Conservation (phyloP, 768 basidiomycete species). For the Amanita muscaria region DNA sequence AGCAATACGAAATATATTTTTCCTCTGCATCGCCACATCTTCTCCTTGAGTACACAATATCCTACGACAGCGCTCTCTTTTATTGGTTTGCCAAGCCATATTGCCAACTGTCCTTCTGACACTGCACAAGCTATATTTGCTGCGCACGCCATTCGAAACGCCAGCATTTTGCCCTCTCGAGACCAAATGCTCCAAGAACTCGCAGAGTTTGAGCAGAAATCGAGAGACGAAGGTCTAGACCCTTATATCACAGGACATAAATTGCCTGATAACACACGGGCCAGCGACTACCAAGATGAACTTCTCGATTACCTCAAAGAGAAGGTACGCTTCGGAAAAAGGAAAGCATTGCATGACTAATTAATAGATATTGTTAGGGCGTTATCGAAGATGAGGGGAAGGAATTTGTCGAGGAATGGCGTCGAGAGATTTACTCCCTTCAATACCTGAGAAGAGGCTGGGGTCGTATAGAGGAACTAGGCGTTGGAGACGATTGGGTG, state of each 20-base stretch:
- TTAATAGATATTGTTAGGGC: slow-evolving; percentile 17
- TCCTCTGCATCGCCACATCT: slow-evolving; percentile 44
- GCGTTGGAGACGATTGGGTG: slow-evolving; percentile 33
- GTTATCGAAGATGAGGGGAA: slow-evolving; percentile 33
- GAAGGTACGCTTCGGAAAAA: slow-evolving; percentile 13
- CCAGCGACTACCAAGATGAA: slow-evolving; percentile 35
- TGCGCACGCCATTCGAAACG: slow-evolving; percentile 35
- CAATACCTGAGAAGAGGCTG: slow-evolving; percentile 32
- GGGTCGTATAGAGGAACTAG: slow-evolving; percentile 35
- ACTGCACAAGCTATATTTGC: slow-evolving; percentile 41
- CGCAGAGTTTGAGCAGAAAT: slow-evolving; percentile 28
- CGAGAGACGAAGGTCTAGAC: slow-evolving; percentile 36
- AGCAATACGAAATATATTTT: slow-evolving; percentile 47
- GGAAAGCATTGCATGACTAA: neutral
- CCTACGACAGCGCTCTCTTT: slow-evolving; percentile 47
- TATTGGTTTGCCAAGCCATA: slow-evolving; percentile 40
- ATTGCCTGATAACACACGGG: slow-evolving; percentile 22
- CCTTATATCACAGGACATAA: slow-evolving; percentile 42
- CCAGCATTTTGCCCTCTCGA: slow-evolving; percentile 31
- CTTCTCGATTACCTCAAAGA: slow-evolving; percentile 26
- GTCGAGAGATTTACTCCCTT: slow-evolving; percentile 27
- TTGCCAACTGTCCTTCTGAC: slow-evolving; percentile 40
- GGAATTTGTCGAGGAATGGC: slow-evolving; percentile 43
- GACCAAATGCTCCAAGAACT: slow-evolving; percentile 32
- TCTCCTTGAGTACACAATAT: slow-evolving; percentile 38